A percentile compares a stretch with the other conserved stretches of the same genome.
Conservation (phyloP, 148 eudicot species). For the Camellia japonica region DNA sequence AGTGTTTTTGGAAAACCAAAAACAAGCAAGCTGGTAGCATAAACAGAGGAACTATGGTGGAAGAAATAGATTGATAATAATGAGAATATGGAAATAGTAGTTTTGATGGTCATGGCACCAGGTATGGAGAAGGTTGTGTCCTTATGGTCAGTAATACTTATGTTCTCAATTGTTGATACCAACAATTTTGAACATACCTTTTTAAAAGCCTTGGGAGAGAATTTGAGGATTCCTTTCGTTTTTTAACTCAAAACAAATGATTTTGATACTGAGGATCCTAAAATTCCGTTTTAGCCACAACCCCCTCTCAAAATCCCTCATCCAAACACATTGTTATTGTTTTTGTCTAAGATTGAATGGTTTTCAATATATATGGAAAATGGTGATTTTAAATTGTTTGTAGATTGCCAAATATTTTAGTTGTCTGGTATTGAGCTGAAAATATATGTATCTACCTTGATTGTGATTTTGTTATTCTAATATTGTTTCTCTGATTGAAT, state of each 20-base stretch:
- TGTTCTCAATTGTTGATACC: background rate
- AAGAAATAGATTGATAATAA: background rate
- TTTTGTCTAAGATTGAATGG: background rate
- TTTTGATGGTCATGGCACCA: background rate
- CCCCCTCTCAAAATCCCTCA: background rate
- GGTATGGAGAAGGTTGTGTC: background rate
- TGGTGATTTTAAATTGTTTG: background rate
- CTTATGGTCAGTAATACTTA: background rate
- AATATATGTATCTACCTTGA: background rate
- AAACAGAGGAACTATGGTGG: background rate
- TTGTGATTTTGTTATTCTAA: background rate
- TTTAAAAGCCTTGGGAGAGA: background rate
- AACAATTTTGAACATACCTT: background rate
- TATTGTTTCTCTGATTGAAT: background rate
- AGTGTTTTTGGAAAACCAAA: too few species aligned
- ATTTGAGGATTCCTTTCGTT: background rate
- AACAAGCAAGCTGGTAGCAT: background rate
- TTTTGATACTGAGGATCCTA: background rate
- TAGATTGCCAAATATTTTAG: background rate
- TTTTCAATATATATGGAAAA: background rate
- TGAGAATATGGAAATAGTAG: background rate
- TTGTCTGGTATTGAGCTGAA: background rate
- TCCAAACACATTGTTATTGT: background rate
- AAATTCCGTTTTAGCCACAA: background rate
- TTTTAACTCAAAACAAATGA: background rate